A percentile compares a stretch with the other conserved stretches of the same genome.
Conservation (phyloP, 2,329 filamentous ascomycete genomes). For the Lithohypha guttulata region DNA sequence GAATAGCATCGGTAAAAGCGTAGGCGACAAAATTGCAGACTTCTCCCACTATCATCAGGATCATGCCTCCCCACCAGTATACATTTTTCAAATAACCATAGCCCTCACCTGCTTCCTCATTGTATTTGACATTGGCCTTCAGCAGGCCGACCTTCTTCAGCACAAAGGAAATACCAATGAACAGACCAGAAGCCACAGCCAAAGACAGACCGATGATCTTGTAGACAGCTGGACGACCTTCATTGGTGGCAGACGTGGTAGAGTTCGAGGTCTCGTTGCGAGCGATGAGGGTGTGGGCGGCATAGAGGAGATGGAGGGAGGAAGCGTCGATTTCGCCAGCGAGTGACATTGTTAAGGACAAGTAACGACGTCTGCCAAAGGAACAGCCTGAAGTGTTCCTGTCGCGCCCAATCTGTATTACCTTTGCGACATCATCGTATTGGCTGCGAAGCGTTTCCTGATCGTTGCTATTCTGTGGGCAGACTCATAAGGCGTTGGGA, state of each 20-base stretch:
- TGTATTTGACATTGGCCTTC: conserved; percentile 90
- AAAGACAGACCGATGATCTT: conserved; percentile 80
- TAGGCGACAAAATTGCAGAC: conserved; percentile 97
- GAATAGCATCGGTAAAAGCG: conserved; percentile 88
- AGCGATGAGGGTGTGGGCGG: conserved; percentile 19
- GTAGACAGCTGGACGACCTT: conserved; percentile 49
- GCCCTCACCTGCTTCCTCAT: conserved; percentile 88
- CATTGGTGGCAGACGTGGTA: conserved; percentile 13
- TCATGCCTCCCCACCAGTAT: conserved; percentile 96
- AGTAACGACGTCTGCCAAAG: no score
- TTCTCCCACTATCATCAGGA: conserved; percentile 90
- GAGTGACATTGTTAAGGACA: no score
- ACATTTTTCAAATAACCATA: conserved; percentile 94
- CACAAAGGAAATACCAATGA: conserved; percentile 92
- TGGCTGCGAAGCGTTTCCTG: no score
- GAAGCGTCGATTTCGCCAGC: conserved; percentile 1
- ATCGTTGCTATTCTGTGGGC: no score
- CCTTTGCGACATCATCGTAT: no score
- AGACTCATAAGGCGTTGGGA: no score
- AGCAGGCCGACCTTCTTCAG: conserved; percentile 88
- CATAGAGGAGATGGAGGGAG: conserved; percentile 9
- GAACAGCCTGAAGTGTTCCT: no score
- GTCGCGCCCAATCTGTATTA: no score
- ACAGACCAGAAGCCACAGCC: conserved; percentile 75
- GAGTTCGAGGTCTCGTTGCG: conserved; percentile 17